phyloP scores from a whole-genome alignment of 2,329 filamentous ascomycete genomes.

The Phialemonium atrogriseum region DNA sequence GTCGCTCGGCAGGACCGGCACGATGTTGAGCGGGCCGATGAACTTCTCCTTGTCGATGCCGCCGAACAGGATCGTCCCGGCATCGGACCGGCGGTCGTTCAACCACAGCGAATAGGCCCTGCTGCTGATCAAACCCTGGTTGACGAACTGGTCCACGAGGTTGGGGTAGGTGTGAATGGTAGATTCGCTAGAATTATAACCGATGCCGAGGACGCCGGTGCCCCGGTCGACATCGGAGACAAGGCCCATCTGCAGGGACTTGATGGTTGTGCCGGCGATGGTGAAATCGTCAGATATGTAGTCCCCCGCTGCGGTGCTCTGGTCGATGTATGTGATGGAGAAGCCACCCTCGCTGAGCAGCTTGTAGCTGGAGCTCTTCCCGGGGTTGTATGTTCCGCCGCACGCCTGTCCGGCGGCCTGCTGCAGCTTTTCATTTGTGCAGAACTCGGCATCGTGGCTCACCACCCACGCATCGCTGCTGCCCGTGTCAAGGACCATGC shows the following conservation, averaged over 20 bases:
- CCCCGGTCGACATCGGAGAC: constrained; percentile 38
- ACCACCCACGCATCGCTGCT: constrained; percentile 56
- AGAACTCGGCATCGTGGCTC: constrained; percentile 27
- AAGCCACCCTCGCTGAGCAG: constrained; percentile 36
- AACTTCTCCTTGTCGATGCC: constrained; percentile 63
- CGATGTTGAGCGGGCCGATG: constrained; percentile 42
- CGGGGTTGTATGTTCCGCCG: constrained; percentile 33
- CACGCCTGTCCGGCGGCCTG: constrained; percentile 23
- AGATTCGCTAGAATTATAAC: constrained; percentile 43
- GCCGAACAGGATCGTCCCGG: constrained; percentile 60
- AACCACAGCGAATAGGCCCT: constrained; percentile 64
- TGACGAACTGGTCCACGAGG: constrained; percentile 55
- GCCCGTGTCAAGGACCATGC: constrained; percentile 52
- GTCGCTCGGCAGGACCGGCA: constrained; percentile 42
- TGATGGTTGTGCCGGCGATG: constrained; percentile 40
- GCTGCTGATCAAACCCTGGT: constrained; percentile 51
- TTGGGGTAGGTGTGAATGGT: constrained; percentile 39
- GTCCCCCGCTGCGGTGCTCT: constrained; percentile 43
- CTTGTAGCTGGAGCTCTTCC: constrained; percentile 39
- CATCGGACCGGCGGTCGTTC: constrained; percentile 43
- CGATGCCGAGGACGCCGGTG: constrained; percentile 51
- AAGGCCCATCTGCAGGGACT: constrained; percentile 46
- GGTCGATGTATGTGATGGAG: constrained; percentile 53
- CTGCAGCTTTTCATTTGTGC: constrained; percentile 26
- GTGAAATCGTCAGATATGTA: constrained; percentile 49